A percentile compares a stretch with the other conserved stretches of the same genome.
Conservation (phyloP, 2,329 filamentous ascomycete species). For the Fusarium decemcellulare region DNA sequence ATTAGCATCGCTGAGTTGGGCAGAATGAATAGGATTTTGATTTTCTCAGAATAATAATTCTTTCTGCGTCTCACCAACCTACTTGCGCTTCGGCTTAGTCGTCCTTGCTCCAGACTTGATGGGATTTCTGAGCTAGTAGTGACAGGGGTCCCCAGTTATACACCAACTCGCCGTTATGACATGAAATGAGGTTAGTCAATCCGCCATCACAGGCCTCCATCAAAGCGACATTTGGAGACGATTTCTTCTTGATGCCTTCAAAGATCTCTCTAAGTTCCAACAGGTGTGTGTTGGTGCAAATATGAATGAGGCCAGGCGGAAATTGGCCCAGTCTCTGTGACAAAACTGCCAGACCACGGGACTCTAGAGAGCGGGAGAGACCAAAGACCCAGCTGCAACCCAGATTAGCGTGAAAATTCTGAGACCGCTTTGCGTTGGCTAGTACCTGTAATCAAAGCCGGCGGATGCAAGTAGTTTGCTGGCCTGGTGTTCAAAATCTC, state of each 20-base stretch:
- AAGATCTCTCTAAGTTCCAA: background rate
- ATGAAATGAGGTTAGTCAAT: background rate
- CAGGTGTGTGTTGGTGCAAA: background rate
- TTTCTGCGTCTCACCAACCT: too few relatives aligned
- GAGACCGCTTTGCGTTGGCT: too few relatives aligned
- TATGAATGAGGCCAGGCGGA: background rate
- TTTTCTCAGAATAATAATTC: too few relatives aligned
- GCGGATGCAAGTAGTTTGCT: background rate
- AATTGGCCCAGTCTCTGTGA: background rate
- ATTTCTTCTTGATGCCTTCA: background rate
- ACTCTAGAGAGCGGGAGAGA: background rate
- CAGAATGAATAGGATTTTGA: too few relatives aligned
- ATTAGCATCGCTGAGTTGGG: too few relatives aligned
- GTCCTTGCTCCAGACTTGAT: too few relatives aligned
- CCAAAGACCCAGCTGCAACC: background rate
- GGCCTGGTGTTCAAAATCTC: background rate
- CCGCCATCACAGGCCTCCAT: background rate
- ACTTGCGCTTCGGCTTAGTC: too few relatives aligned
- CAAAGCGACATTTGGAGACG: background rate
- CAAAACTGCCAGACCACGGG: background rate
- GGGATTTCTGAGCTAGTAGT: background rate
- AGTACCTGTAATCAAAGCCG: background rate
- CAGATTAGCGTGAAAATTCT: background rate
- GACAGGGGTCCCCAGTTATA: slow-evolving; percentile 1
- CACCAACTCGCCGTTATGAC: background rate